Evolutionary conservation across 2,329 filamentous ascomycete species (phyloP).

Genomic region (Colletotrichum higginsianum): DNA sequence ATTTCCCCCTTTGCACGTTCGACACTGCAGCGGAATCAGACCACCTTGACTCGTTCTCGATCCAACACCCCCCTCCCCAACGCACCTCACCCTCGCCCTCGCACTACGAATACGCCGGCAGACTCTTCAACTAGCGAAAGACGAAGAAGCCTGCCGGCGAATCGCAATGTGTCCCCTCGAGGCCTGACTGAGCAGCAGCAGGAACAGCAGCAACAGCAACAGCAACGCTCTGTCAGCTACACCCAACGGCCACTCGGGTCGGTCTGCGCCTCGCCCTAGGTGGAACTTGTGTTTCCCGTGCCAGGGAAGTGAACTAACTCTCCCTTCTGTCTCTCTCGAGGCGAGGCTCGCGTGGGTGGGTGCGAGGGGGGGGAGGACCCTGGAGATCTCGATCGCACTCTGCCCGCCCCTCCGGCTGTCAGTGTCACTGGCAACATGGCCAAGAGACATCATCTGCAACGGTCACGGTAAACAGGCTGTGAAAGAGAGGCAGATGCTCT

Average conservation of each 20-base stretch:
- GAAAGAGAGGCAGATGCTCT: no score
- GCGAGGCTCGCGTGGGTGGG: neutral
- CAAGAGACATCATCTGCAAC: constrained; percentile 19
- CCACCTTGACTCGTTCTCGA: constrained; percentile 31
- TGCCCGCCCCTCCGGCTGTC: constrained; percentile 10
- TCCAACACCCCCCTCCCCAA: constrained; percentile 8
- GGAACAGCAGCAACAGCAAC: no score
- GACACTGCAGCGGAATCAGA: constrained; percentile 37
- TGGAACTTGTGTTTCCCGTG: constrained; percentile 6
- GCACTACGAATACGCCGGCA: neutral
- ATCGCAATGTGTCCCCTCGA: no score
- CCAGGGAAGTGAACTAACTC: constrained; percentile 20
- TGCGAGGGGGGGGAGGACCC: constrained; percentile 20
- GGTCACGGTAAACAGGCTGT: neutral
- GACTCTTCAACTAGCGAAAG: no score
- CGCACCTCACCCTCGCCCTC: neutral
- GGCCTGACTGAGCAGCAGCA: no score
- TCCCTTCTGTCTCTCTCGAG: neutral
- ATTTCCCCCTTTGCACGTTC: constrained; percentile 27
- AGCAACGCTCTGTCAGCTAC: no score
- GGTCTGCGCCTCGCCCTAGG: no score
- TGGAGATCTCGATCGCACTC: constrained; percentile 36
- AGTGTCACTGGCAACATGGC: constrained; percentile 13
- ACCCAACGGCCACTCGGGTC: no score
- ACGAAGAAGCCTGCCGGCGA: no score